phyloP scores from a whole-genome alignment of 225 moss, liverwort and hornwort genomes.

The Pleurozium schreberi region DNA sequence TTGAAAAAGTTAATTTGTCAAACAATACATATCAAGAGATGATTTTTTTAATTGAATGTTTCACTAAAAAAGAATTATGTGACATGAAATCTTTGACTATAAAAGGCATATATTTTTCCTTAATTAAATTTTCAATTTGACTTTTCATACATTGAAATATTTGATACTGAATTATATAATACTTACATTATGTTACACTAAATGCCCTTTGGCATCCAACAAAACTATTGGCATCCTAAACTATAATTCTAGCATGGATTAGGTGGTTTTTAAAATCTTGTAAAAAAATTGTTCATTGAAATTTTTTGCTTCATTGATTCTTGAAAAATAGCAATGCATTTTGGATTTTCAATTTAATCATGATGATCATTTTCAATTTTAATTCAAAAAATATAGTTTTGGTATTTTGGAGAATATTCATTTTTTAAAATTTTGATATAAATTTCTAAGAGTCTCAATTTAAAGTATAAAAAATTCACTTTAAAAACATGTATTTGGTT shows the following conservation, averaged over 20 bases:
- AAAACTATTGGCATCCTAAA: neutral
- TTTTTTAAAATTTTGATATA: no score
- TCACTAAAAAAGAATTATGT: neutral
- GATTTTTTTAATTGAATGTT: neutral
- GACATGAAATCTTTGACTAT: neutral
- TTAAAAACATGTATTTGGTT: neutral
- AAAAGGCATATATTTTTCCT: neutral
- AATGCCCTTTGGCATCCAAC: neutral
- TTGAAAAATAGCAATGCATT: neutral
- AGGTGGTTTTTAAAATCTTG: neutral
- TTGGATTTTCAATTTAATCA: neutral
- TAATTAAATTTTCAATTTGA: neutral
- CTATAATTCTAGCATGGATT: neutral
- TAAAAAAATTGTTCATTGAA: neutral
- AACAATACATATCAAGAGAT: neutral
- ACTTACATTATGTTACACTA: neutral
- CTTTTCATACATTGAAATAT: neutral
- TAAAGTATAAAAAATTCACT: rapidly evolving
- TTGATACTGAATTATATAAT: no score
- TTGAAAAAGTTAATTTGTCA: neutral
- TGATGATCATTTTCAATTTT: no score
- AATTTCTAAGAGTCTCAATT: neutral
- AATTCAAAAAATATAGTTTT: neutral
- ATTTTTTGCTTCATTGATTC: neutral
- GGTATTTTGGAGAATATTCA: neutral